Conservation (phyloP, 257 asterid genomes). For the Scutellaria minor region DNA sequence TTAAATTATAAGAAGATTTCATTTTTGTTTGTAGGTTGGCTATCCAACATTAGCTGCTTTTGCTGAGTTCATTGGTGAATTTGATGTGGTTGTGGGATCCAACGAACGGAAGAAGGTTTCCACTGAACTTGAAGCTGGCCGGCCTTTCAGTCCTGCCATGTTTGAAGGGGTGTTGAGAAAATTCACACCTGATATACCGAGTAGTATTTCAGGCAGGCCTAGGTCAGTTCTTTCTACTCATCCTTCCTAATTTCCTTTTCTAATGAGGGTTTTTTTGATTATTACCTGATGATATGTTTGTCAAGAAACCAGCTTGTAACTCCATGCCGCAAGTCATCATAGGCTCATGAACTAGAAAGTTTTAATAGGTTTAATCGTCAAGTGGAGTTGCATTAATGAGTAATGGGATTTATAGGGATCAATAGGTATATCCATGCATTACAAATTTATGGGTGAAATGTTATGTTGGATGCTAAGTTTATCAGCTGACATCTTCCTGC, state of each 20-base stretch:
- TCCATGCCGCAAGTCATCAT: not conserved
- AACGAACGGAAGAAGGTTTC: constrained; percentile 55
- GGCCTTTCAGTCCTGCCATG: constrained; percentile 73
- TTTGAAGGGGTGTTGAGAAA: constrained; percentile 73
- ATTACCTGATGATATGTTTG: constrained; percentile 7
- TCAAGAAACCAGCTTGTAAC: not conserved
- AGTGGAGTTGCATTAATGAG: constrained; percentile 22
- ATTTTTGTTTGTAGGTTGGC: constrained; percentile 52
- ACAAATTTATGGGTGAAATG: constrained; percentile 10
- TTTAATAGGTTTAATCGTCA: not conserved
- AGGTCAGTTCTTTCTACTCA: constrained; percentile 55
- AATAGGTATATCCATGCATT: constrained; percentile 2
- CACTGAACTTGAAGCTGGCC: constrained; percentile 59
- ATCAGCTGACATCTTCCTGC: not conserved
- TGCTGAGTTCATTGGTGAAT: constrained; percentile 69
- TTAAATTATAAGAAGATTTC: constrained; percentile 6
- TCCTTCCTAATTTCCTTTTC: constrained; percentile 21
- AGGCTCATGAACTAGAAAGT: constrained; percentile 1
- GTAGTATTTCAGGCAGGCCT: constrained; percentile 65
- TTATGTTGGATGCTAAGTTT: not conserved
- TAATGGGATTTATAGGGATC: constrained; percentile 13
- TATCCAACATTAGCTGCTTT: constrained; percentile 82
- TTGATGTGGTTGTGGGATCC: constrained; percentile 61
- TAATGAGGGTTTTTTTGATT: constrained; percentile 8
- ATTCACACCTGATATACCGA: constrained; percentile 82